A percentile compares a stretch with the other conserved stretches of the same genome.
Conservation (phyloP, 768 basidiomycete species). For the Cystoderma amianthinum region DNA sequence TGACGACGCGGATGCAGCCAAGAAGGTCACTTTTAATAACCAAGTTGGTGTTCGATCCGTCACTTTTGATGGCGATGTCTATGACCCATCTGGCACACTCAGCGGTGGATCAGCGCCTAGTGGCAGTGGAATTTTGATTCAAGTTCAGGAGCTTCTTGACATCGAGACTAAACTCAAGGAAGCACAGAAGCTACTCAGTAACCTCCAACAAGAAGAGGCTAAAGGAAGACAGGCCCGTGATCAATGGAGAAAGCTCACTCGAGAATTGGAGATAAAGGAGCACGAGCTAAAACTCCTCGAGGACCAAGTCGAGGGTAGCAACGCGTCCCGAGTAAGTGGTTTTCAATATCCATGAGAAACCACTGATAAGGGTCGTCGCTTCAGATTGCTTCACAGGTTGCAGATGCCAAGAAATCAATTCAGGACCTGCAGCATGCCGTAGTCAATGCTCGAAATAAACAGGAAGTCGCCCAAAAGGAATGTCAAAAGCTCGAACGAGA, state of each 20-base stretch:
- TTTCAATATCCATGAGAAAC: background rate
- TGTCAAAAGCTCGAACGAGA: conserved; percentile 88
- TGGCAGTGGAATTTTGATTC: conserved; percentile 65
- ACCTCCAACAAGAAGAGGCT: conserved; percentile 49
- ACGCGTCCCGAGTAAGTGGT: conserved; percentile 80
- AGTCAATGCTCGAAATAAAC: conserved; percentile 66
- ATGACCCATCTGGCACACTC: conserved; percentile 92
- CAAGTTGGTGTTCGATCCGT: conserved; percentile 74
- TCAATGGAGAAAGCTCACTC: conserved; percentile 49
- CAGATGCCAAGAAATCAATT: conserved; percentile 60
- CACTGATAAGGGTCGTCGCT: background rate
- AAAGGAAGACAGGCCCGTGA: conserved; percentile 46
- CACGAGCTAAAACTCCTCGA: conserved; percentile 81
- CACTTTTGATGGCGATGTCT: conserved; percentile 91
- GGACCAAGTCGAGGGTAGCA: conserved; percentile 83
- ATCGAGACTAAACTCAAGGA: conserved; percentile 54
- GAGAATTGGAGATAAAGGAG: conserved; percentile 83
- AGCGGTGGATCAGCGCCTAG: conserved; percentile 86
- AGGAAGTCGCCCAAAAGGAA: conserved; percentile 70
- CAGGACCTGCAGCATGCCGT: conserved; percentile 48
- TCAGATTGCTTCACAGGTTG: conserved; percentile 79
- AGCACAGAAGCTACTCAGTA: conserved; percentile 38
- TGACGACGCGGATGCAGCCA: conserved; percentile 81
- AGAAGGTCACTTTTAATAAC: conserved; percentile 75
- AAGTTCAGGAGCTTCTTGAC: conserved; percentile 75